Percentiles rank a stretch among this genome's conserved stretches.
phyloP scores from a whole-genome alignment of 441 rosid species.

The Populus hybrid region DNA sequence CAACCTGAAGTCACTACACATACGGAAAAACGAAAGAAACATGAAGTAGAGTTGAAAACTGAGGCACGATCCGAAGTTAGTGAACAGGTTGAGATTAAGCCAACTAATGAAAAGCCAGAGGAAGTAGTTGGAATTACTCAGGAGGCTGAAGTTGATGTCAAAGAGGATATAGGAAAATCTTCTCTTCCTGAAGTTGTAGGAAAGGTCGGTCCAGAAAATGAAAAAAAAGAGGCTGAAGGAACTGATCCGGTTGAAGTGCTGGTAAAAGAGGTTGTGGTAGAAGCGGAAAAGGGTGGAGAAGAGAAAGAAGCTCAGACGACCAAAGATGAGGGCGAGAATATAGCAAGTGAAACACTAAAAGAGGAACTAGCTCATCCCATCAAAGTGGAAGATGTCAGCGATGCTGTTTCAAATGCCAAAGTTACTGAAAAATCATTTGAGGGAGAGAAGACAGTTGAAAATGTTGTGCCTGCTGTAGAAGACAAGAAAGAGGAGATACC shows the following conservation, averaged over 20 bases:
- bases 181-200: constrained; percentile 9
- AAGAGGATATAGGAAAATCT: background rate
- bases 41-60: constrained; percentile 5
- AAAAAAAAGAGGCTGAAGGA: constrained; percentile 8
- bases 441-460: constrained; percentile 8
- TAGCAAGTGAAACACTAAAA: constrained; percentile 2
- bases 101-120: background rate
- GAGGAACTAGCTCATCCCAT: constrained; percentile 12
- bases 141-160: no score
- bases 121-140: constrained; percentile 13
- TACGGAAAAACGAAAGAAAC: constrained; percentile 14
- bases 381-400: constrained; percentile 10
- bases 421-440: constrained; percentile 8
- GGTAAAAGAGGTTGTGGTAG: constrained; percentile 13
- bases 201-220: background rate
- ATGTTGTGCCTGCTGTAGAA: constrained; percentile 3
- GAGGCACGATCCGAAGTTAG: background rate
- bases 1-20: constrained; percentile 10
- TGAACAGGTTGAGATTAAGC: constrained; percentile 19
- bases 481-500: constrained; percentile 7
- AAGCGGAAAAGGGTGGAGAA: constrained; percentile 5
- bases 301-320: background rate
- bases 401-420: constrained; percentile 5
- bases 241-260: constrained; percentile 7
- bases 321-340: background rate